Conservation (phyloP, 2,329 filamentous ascomycete genomes). For the Phyllosticta capitalensis region DNA sequence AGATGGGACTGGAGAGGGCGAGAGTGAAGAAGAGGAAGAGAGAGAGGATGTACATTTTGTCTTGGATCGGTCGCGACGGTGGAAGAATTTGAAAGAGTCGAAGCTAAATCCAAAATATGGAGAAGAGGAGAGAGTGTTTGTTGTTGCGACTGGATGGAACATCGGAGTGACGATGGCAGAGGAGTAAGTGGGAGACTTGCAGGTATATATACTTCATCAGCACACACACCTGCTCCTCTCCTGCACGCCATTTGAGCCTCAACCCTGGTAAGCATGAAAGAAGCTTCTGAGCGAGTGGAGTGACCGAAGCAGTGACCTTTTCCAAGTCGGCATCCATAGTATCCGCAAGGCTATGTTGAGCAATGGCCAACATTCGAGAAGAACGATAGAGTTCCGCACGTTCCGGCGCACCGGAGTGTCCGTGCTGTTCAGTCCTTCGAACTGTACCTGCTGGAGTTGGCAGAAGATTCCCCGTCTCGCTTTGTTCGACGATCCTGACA, state of each 20-base stretch:
- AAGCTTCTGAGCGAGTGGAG: not conserved
- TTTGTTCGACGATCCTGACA: too few species aligned
- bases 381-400: not conserved
- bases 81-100: too few species aligned
- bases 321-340: not conserved
- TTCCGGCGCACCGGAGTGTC: not conserved
- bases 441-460: not conserved
- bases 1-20: not conserved
- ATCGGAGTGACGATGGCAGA: too few species aligned
- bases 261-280: not conserved
- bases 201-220: not conserved
- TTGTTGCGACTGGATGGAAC: not conserved
- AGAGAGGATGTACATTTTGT: not conserved
- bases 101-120: too few species aligned
- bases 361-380: not conserved
- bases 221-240: not conserved
- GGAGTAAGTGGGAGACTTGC: not conserved
- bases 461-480: not conserved
- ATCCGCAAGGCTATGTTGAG: not conserved
- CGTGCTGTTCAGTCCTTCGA: not conserved
- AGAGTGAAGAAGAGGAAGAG: not conserved
- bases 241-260: not conserved
- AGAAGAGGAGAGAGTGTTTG: not conserved
- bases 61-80: not conserved
- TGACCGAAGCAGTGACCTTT: not conserved